Conservation (phyloP, 1,284 basidiomycete species). For the Ceratobasidium sp. region DNA sequence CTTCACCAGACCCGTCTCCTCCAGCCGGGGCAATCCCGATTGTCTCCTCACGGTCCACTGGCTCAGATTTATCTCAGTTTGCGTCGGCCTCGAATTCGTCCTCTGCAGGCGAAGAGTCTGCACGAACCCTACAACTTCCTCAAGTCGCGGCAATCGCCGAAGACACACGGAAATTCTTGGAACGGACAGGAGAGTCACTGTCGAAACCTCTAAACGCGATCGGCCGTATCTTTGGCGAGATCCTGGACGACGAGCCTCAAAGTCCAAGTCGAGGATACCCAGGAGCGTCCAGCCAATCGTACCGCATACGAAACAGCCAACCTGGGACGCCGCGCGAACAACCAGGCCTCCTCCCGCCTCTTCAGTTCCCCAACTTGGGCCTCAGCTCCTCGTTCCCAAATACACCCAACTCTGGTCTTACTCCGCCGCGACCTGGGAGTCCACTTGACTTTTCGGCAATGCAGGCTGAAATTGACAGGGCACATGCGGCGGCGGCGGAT, state of each 20-base stretch:
- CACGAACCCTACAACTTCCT: conserved; percentile 72
- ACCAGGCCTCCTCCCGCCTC: conserved; percentile 50
- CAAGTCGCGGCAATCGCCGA: conserved; percentile 67
- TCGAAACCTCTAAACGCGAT: conserved; percentile 87
- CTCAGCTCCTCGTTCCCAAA: conserved; percentile 56
- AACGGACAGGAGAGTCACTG: conserved; percentile 86
- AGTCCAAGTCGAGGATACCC: conserved; percentile 41
- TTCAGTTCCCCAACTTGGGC: conserved; percentile 57
- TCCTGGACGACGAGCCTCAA: conserved; percentile 60
- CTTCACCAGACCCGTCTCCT: conserved; percentile 53
- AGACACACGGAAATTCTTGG: conserved; percentile 80
- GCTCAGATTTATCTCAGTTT: conserved; percentile 50
- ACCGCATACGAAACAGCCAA: conserved; percentile 29
- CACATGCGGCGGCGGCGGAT: conserved; percentile 69
- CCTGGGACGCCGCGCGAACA: conserved; percentile 10
- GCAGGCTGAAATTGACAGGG: conserved; percentile 79
- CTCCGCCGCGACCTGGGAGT: conserved; percentile 68
- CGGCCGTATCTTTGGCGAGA: conserved; percentile 82
- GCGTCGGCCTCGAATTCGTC: conserved; percentile 53
- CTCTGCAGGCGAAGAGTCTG: conserved; percentile 81
- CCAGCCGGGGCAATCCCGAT: conserved; percentile 54
- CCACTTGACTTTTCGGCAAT: conserved; percentile 68
- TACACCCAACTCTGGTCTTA: conserved; percentile 51
- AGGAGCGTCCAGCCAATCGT: conserved; percentile 46
- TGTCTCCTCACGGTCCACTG: conserved; percentile 52